Conservation (phyloP, 805 yeast species). For the Lipomyces sp. region DNA sequence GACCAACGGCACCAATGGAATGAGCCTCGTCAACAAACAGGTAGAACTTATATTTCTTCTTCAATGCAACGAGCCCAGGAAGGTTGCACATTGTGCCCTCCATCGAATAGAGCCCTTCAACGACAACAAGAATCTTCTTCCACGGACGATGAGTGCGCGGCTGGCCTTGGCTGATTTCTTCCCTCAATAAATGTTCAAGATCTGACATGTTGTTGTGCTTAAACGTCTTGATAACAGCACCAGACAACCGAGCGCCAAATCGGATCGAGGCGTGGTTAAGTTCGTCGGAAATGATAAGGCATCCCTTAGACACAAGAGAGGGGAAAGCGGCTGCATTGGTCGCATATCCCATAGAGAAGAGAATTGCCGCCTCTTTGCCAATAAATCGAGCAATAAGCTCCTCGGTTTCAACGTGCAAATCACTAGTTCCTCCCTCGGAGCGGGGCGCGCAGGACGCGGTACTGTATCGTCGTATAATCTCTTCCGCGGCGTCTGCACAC, state of each 20-base stretch:
- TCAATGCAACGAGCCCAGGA: constrained; percentile 68
- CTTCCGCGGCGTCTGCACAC: constrained; percentile 77
- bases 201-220: constrained; percentile 86
- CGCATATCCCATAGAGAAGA: constrained; percentile 93
- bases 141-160: constrained; percentile 95
- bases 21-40: constrained; percentile 97
- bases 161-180: constrained; percentile 89
- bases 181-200: constrained; percentile 73
- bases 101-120: constrained; percentile 87
- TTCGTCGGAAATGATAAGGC: constrained; percentile 89
- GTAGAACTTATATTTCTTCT: constrained; percentile 82
- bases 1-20: constrained; percentile 98
- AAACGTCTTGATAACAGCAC: constrained; percentile 64
- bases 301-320: constrained; percentile 77
- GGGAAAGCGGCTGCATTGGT: constrained; percentile 88
- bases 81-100: constrained; percentile 86
- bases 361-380: constrained; percentile 82
- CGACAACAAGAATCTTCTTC: constrained; percentile 71
- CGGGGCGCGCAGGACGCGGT: constrained; percentile 77
- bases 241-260: constrained; percentile 88
- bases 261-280: constrained; percentile 94
- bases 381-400: constrained; percentile 73
- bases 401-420: constrained; percentile 73
- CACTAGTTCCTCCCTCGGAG: constrained; percentile 68
- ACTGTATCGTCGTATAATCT: constrained; percentile 65